Base-by-base conservation (phyloP, 1,284 basidiomycete genomes). In the Afroboletus lepidellus region DNA sequence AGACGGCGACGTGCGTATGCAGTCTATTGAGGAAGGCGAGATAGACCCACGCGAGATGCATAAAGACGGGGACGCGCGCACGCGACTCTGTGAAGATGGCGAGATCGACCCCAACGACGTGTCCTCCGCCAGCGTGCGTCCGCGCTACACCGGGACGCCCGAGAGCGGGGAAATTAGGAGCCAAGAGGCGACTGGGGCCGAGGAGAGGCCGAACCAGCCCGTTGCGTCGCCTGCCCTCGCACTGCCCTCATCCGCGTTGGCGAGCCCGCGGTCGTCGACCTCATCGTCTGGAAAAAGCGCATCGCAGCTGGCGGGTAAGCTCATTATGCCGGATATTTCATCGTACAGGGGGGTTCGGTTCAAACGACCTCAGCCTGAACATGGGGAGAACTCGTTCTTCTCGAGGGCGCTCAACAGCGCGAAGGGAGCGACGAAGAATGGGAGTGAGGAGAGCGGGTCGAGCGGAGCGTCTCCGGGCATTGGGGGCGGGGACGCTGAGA, bases 281-380 rank as follows among this genome's bases (percentile, higher is more conserved):
- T n/a, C n/a, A n/a, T n/a, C n/a, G 13, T 48, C 57, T 4, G 18
- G 8, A 27, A 38, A 27, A 41, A 44, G 41, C 23, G 23, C 38
- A 5, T 47, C 54, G 11, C 59, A 51, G 37, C 39, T 43, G 13
- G 0, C 41, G 20, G 25, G 53, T 13, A 23, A 30, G 33, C 4
- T 66, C 7, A 39, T 43, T 2, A 61, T 68, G 38, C 63, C 65
- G 8, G 60, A 66, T 25, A 55, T 64, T n/a, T 65, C 64, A 8
- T 56, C 18, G 23, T 66, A 63, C 46, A 55, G 54, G 39, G 47
- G 59, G 1, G 33, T 65, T 2, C 55, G 60, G 37, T 64, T 63
- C 34, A 68, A 47, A 33, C 55, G 64, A 3, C 30, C 54, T 3
- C 23, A 37, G n/a, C 44, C 24, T 0, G 54, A 51, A 15, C 33